Percentiles rank a stretch among this genome's conserved stretches.
Conservation (phyloP, 169 alveolate genomes). For the Blepharisma undulans region DNA sequence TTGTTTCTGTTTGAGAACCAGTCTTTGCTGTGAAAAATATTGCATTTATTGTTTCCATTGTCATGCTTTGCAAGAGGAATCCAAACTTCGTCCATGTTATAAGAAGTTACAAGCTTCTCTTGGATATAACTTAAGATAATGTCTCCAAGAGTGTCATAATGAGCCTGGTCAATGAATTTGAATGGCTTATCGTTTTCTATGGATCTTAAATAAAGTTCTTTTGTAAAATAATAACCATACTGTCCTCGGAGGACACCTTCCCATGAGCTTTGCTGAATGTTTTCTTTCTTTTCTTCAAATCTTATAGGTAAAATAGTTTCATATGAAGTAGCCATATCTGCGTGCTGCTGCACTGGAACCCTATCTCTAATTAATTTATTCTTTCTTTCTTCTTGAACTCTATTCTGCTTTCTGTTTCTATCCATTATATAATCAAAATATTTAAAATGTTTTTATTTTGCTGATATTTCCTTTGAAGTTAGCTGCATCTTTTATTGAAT, state of each 20-base stretch:
- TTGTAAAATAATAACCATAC: neutral
- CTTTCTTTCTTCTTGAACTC: neutral
- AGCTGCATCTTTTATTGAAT: too few relatives aligned
- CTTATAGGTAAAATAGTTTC: neutral
- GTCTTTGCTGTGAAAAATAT: slow-evolving; percentile 54
- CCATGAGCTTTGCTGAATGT: neutral
- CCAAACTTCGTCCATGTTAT: slow-evolving; percentile 25
- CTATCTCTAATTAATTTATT: too few relatives aligned
- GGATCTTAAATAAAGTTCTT: neutral
- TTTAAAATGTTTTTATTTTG: too few relatives aligned
- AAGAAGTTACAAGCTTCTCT: slow-evolving; percentile 41
- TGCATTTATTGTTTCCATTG: slow-evolving; percentile 39
- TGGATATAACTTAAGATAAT: slow-evolving; percentile 39
- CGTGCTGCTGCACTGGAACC: neutral
- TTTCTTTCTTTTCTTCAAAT: neutral
- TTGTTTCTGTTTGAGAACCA: slow-evolving; percentile 7
- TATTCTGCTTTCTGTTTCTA: neutral
- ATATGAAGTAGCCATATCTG: neutral
- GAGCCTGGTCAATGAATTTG: slow-evolving; percentile 48
- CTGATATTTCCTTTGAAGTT: neutral
- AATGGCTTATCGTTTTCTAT: slow-evolving; percentile 34
- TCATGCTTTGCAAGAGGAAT: slow-evolving; percentile 34
- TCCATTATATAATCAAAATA: neutral
- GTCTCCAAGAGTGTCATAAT: slow-evolving; percentile 64
- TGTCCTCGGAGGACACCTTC: neutral